Base-by-base conservation (phyloP, 257 asterid genomes). In the Galeopsis tetrahit region DNA sequence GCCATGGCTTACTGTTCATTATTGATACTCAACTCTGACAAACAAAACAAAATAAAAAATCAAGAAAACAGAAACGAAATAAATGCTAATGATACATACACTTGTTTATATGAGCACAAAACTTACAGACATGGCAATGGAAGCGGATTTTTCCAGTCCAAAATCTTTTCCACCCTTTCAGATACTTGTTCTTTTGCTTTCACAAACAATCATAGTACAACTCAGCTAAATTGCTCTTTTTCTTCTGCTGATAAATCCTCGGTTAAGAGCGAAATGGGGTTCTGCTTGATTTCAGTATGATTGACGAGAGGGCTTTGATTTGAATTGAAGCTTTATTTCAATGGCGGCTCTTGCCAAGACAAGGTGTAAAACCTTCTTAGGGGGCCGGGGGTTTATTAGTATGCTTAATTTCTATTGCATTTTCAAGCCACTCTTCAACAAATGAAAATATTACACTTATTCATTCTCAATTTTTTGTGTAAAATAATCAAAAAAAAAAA, bases 1-100 rank as follows among this genome's bases (percentile, higher is more conserved):
- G 85, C 98, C 99, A 94, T 74, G 97, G 78, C 83, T 82, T 91
- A 28, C 69, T 67, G 76, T 79, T 86, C 85, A 66, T 85, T 91
- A 87, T 90, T 72, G 74, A 75, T 78, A 68, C 68, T 66, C 81
- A 73, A 60, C 71, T 69, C 82, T 61, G 75, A 44, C 35, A 72
- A 61, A 28, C 44, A 63, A 44, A 63, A 6, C 10, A 5, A 34
- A 4, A 63, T 13, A 13, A 63, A 40, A 44, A 46, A 51, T 3
- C 14, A 46, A 36, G 28, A 28, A 9, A 31, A 4, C 10, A 17
- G 51, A 32, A 40, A 72, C 36, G n/a, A 31, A 1, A 4, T 1
- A 70, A 69, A 64, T 65, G 74, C 70, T 34, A 55, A n/a, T 36
- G 66, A 2, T 17, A 14, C 33, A 2, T 17, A 14, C 33, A 13